Evolutionary conservation across 2,329 filamentous ascomycete genomes (phyloP), one percentile per base, ranked within the genome.

Genomic region (Scytalidium sp.): DNA sequence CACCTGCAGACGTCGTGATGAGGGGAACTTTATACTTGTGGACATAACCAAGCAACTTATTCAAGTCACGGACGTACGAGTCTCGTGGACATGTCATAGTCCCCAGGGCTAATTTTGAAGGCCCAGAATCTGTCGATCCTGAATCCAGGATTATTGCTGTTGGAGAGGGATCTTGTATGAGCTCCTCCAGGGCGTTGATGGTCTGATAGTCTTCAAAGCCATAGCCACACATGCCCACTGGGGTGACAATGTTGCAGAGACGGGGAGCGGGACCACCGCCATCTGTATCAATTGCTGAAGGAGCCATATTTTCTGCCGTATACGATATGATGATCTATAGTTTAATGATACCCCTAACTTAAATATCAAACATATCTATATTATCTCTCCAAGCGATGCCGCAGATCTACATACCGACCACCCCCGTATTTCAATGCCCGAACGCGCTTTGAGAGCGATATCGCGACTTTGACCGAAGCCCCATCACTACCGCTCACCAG

Each of bases 221-320:
- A 50, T 76, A 79, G 4, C 75, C 75, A 7, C 78, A 59, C 72
- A 75, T 77, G 23, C 71, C 75, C 13, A 75, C 69, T 0, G 75
- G 74, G 0, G 75, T 72, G 2, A 76, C 55, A 41, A 78, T 74
- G 9, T 69, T 62, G 52, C 70, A 71, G 19, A 70, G 43, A 13
- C 25, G 25, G 25, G 25, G 25, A 27, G 25, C 25, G 25, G 25
- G 25, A 27, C 25, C 25, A 27, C 25, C 25, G 25, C 25, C 25
- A 27, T 27, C 13, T 27, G 25, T 27, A 13, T 27, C 25, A 27
- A 27, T 27, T 27, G 25, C 25, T 27, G 25, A 27, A 27, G 25
- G 25, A 7, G 25, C 25, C 25, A 27, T 27, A 13, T 27, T 27
- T 27, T 7, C 25, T 27, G 25, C 25, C 13, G 25, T 27, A 27